These are phyloP conservation scores for Leccinum disarticulatum DNA, from an alignment of 768 basidiomycete genomes.

Conservation along the genomic window DNA sequence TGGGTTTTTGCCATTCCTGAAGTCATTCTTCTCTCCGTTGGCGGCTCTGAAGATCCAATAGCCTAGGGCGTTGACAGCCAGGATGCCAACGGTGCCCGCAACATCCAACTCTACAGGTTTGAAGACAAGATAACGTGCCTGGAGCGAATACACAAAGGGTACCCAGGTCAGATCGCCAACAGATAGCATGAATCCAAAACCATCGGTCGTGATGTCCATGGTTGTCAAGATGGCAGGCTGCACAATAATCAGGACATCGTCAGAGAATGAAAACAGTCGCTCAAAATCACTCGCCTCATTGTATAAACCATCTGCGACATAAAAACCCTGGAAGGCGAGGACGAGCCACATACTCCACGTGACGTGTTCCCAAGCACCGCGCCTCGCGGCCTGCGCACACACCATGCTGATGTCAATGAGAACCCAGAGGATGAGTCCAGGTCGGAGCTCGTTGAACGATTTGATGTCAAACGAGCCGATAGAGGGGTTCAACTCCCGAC, in stretches of 20 bases:
- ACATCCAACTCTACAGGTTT: slow-evolving; percentile 76
- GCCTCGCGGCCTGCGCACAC: slow-evolving; percentile 84
- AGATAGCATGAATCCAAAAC: slow-evolving; percentile 97
- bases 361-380: slow-evolving; percentile 57
- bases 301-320: slow-evolving; percentile 83
- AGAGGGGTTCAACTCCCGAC: slow-evolving; percentile 91
- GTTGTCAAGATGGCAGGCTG: slow-evolving; percentile 88
- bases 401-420: slow-evolving; percentile 88
- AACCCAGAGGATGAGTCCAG: slow-evolving; percentile 82
- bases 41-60: slow-evolving; percentile 89
- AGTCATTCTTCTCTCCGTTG: slow-evolving; percentile 95
- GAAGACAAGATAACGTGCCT: slow-evolving; percentile 95
- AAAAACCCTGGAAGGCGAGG: slow-evolving; percentile 80
- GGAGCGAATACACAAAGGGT: slow-evolving; percentile 90
- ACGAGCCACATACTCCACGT: slow-evolving; percentile 95
- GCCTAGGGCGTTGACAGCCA: slow-evolving; percentile 67
- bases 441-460: slow-evolving; percentile 49
- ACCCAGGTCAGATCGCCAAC: slow-evolving; percentile 93
- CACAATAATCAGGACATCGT: background rate
- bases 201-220: slow-evolving; percentile 98
- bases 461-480: slow-evolving; percentile 77
- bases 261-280: background rate
- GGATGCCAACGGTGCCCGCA: slow-evolving; percentile 49
- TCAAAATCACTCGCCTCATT: slow-evolving; percentile 67
- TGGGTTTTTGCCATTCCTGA: slow-evolving; percentile 89